A percentile compares a stretch with the other conserved stretches of the same genome.
Conservation (phyloP, 768 basidiomycete genomes). For the Phylloporus scabripes region DNA sequence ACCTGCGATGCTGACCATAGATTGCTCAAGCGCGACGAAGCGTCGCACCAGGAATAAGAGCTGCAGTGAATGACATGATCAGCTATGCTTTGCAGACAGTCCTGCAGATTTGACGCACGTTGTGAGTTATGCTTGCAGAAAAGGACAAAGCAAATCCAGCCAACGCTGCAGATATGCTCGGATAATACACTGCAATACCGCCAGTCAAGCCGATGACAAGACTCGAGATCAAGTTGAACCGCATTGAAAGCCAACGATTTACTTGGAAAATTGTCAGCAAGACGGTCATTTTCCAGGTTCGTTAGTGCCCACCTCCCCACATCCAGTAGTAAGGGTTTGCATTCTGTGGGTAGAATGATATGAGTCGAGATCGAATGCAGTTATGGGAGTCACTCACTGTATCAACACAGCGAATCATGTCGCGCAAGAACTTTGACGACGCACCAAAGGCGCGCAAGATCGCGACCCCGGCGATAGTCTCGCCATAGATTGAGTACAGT, state of each 20-base stretch:
- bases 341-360: slow-evolving; percentile 32
- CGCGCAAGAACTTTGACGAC: slow-evolving; percentile 77
- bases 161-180: slow-evolving; percentile 69
- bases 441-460: slow-evolving; percentile 83
- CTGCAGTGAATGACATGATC: slow-evolving; percentile 25
- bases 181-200: slow-evolving; percentile 58
- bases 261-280: slow-evolving; percentile 39
- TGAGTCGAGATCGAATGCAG: neutral
- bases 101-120: slow-evolving; percentile 35
- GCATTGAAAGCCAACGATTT: slow-evolving; percentile 85
- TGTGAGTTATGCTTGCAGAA: slow-evolving; percentile 66
- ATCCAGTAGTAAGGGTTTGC: slow-evolving; percentile 84
- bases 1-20: slow-evolving; percentile 56
- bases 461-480: slow-evolving; percentile 47
- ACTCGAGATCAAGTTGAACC: slow-evolving; percentile 79
- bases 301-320: slow-evolving; percentile 61
- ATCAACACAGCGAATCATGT: slow-evolving; percentile 79
- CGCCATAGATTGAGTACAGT: slow-evolving; percentile 43
- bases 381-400: slow-evolving; percentile 44
- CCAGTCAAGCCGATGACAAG: slow-evolving; percentile 70
- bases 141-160: slow-evolving; percentile 88
- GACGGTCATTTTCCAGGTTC: neutral
- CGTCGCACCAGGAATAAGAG: slow-evolving; percentile 69
- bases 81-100: slow-evolving; percentile 5
- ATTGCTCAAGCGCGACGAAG: slow-evolving; percentile 86